A percentile compares a stretch with the other conserved stretches of the same genome.
Conservation (phyloP, 2,329 filamentous ascomycete species). For the Immersiporthe knoxdaviesiana region DNA sequence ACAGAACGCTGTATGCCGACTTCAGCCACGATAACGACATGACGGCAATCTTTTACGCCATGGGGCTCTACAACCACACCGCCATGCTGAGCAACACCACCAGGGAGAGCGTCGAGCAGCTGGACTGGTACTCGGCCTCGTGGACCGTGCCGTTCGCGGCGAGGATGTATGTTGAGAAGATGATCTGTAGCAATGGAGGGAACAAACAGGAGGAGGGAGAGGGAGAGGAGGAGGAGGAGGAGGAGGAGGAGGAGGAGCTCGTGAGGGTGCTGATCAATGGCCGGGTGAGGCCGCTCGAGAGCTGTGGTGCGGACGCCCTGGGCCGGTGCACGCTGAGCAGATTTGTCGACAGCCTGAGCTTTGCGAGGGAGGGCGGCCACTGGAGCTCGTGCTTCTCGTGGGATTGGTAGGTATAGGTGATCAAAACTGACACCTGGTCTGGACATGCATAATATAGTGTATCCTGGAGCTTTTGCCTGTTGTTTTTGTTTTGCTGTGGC, state of each 20-base stretch:
- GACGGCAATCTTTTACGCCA: constrained; percentile 72
- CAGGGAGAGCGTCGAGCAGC: constrained; percentile 44
- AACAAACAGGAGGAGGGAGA: not conserved
- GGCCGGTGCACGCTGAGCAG: constrained; percentile 71
- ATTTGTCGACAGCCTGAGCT: constrained; percentile 76
- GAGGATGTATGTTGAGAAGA: constrained; percentile 85
- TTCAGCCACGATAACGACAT: constrained; percentile 94
- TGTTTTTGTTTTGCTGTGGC: no score
- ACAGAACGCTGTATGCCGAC: constrained; percentile 74
- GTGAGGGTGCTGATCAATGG: constrained; percentile 86
- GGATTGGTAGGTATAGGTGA: no score
- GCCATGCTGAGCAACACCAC: constrained; percentile 54
- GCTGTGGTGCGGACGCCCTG: constrained; percentile 69
- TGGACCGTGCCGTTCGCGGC: constrained; percentile 84
- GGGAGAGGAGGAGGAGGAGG: not conserved
- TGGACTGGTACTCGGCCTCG: constrained; percentile 70
- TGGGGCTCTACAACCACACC: constrained; percentile 77
- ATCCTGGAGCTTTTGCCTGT: no score
- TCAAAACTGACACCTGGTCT: no score
- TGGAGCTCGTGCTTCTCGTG: constrained; percentile 68
- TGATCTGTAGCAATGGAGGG: constrained; percentile 61
- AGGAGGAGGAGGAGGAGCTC: constrained; percentile 59
- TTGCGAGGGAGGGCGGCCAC: constrained; percentile 70
- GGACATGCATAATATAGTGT: no score
- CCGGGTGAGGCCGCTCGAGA: constrained; percentile 71